Evolutionary conservation across 1,284 basidiomycete genomes (phyloP), one percentile per base, ranked within the genome.

Genomic region (Tylopilus orsonianus): DNA sequence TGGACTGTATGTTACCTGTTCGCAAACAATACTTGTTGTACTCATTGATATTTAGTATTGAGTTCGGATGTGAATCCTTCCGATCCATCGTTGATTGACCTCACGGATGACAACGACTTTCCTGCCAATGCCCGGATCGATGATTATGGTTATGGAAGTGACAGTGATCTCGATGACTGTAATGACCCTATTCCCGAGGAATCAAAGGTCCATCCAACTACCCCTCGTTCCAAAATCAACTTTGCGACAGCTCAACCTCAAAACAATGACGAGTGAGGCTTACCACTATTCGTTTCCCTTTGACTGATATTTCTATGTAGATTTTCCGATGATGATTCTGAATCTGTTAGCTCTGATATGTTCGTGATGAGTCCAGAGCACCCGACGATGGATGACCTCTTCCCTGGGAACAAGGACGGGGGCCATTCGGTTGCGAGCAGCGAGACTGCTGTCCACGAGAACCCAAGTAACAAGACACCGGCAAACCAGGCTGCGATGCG

Each of bases 151-250:
- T 64, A 67, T 41, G 61, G 6, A 20, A 62, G 60, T 8, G 62
- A 63, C 40, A 63, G 64, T n/a, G 61, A 63, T 30, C 59, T 66
- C 20, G 63, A 67, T 13, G 55, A 57, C 4, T 12, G 30, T 16
- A 49, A 57, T 8, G 48, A 50, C 2, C 30, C 44, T 2, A 32
- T 35, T 39, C 32, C n/a, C 1, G 10, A 41, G 5, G n/a, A 7
- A 1, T 2, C 10, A 1, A 48, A 49, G 22, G 9, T 32, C 20
- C 14, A 19, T 2, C 23, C 18, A 36, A 14, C n/a, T 3, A 27
- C 8, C 12, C 4, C 32, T 14, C 8, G 37, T 22, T 6, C 14
- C 5, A 9, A 35, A 27, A 44, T 47, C 14, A 41, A 5, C 12
- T 30, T 13, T 13, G 39, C 20, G 7, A 1, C n/a, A 2, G 27